These are phyloP conservation scores for Xylariaceae sp. DNA, from an alignment of 2,329 filamentous ascomycete genomes.

Conservation along the genomic window DNA sequence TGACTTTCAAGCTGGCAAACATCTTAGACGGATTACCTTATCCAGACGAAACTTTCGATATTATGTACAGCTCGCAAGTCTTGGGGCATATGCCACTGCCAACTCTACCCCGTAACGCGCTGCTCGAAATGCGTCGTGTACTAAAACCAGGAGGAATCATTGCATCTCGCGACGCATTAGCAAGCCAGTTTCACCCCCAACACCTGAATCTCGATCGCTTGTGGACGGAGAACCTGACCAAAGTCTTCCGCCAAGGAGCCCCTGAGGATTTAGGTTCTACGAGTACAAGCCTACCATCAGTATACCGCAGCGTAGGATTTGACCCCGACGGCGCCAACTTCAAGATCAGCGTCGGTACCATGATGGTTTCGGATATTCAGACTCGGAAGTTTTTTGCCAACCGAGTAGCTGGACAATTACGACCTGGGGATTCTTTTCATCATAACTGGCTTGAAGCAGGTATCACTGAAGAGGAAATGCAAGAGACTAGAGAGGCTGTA, in stretches of 20 bases:
- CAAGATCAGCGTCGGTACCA: constrained; percentile 27
- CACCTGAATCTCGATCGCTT: constrained; percentile 28
- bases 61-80: constrained; percentile 43
- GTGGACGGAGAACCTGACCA: constrained; percentile 27
- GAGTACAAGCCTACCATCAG: constrained; percentile 28
- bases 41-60: constrained; percentile 39
- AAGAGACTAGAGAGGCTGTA: constrained; percentile 30
- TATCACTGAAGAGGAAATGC: constrained; percentile 35
- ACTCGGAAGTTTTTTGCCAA: constrained; percentile 28
- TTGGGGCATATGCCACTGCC: constrained; percentile 40
- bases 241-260: constrained; percentile 19
- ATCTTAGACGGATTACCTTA: constrained; percentile 39
- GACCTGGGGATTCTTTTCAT: constrained; percentile 28
- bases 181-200: constrained; percentile 34
- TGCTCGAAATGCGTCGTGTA: constrained; percentile 43
- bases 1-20: constrained; percentile 35
- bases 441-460: constrained; percentile 37
- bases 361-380: constrained; percentile 28
- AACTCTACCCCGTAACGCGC: constrained; percentile 26
- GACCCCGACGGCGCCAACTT: constrained; percentile 29
- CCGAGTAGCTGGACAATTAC: constrained; percentile 27
- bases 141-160: constrained; percentile 42
- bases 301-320: constrained; percentile 33
- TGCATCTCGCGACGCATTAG: constrained; percentile 32
- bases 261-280: constrained; percentile 19